phyloP scores from a whole-genome alignment of 108 stramenopile genomes.

The Cylindrotheca fusiformis region DNA sequence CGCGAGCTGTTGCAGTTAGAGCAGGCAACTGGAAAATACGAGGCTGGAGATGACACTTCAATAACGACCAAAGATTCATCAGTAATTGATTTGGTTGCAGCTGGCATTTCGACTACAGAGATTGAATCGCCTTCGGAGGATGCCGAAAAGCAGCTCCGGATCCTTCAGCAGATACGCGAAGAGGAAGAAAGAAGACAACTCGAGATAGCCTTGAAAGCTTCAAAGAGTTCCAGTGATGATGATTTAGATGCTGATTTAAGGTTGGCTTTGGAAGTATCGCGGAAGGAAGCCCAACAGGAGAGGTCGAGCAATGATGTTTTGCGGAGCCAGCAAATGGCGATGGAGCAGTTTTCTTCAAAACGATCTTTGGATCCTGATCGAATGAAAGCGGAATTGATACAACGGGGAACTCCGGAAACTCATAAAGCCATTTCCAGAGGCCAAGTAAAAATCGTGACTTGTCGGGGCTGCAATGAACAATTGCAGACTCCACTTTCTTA shows the following conservation, averaged over 20 bases:
- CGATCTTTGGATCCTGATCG: slow-evolving; percentile 11
- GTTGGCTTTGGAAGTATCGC: slow-evolving; percentile 11
- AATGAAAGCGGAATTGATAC: slow-evolving; percentile 16
- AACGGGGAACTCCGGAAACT: slow-evolving; percentile 33
- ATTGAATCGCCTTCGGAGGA: background rate
- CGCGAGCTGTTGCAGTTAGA: slow-evolving; percentile 18
- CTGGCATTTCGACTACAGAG: slow-evolving; percentile 12
- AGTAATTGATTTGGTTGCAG: slow-evolving; percentile 14
- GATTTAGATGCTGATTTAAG: slow-evolving; percentile 1
- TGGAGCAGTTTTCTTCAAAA: slow-evolving; percentile 26
- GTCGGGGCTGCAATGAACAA: slow-evolving; percentile 27
- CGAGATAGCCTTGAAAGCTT: slow-evolving; percentile 18
- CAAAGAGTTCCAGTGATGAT: slow-evolving; percentile 8
- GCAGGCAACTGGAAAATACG: background rate
- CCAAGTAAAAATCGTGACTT: slow-evolving; percentile 23
- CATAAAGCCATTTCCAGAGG: slow-evolving; percentile 26
- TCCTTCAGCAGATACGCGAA: slow-evolving; percentile 18
- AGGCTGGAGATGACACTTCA: slow-evolving; percentile 2
- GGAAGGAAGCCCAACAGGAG: background rate
- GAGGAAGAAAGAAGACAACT: slow-evolving; percentile 24
- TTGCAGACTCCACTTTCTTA: slow-evolving; percentile 36
- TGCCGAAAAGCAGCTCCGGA: slow-evolving; percentile 12
- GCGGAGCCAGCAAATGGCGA: slow-evolving; percentile 19
- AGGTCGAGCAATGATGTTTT: slow-evolving; percentile 4
- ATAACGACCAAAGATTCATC: background rate